Evolutionary conservation across 257 asterid species (phyloP).

Genomic region (Solanum virginianum): DNA sequence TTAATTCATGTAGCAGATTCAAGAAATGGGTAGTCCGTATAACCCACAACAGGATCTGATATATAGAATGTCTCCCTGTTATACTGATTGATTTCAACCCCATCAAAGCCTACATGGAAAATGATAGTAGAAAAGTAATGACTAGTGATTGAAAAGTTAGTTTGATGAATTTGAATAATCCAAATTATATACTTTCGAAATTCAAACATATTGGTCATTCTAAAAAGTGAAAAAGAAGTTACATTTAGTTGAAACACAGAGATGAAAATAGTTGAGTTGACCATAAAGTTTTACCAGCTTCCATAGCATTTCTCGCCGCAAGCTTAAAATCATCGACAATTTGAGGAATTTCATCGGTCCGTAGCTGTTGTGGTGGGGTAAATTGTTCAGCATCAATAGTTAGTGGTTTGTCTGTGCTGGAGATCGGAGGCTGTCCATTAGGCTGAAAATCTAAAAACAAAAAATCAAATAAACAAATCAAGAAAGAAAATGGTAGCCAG

Average conservation of each 20-base stretch:
- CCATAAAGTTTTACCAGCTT: constrained; percentile 42
- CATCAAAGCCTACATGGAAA: constrained; percentile 45
- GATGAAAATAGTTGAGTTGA: neutral
- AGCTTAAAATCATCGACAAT: constrained; percentile 51
- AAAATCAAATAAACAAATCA: neutral
- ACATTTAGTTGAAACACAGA: neutral
- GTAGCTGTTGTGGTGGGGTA: constrained; percentile 52
- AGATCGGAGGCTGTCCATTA: constrained; percentile 58
- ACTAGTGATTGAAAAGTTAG: neutral
- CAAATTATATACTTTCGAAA: neutral
- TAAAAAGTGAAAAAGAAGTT: neutral
- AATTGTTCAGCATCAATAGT: constrained; percentile 20
- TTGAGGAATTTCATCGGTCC: constrained; percentile 47
- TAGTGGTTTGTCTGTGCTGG: constrained; percentile 40
- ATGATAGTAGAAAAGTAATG: neutral
- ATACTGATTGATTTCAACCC: constrained; percentile 53
- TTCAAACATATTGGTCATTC: neutral
- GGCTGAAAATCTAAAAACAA: constrained; percentile 44
- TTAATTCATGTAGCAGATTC: constrained; percentile 16
- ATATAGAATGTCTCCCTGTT: constrained; percentile 42
- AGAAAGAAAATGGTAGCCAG: neutral
- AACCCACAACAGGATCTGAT: constrained; percentile 52
- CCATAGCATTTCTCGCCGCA: constrained; percentile 71
- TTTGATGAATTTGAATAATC: neutral
- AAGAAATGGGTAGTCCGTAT: constrained; percentile 68